Percentiles rank a stretch among this genome's conserved stretches.
Evolutionary conservation across 176 grass and related monocot genomes (phyloP).

Genomic region (Eragrostis curvula): DNA sequence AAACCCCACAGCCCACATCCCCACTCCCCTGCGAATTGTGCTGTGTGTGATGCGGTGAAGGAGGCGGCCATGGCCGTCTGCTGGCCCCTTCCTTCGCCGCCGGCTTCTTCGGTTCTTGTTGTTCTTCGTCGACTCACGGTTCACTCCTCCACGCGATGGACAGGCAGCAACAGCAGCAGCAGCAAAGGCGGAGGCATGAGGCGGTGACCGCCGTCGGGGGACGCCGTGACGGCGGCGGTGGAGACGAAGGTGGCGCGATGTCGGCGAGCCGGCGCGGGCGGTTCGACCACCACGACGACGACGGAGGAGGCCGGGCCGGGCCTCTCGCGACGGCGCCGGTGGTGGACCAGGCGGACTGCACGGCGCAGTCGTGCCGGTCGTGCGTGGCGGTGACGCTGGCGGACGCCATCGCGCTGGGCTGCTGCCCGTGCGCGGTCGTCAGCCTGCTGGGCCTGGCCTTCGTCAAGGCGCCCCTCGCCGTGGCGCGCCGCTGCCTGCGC

Average conservation of each 20-base stretch:
- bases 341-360: constrained; percentile 70
- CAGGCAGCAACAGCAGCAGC: constrained; percentile 15
- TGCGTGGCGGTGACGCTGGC: constrained; percentile 77
- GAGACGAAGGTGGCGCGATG: constrained; percentile 10
- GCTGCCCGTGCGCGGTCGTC: constrained; percentile 83
- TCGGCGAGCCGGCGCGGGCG: constrained; percentile 32
- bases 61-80: constrained; percentile 28
- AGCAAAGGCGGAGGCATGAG: constrained; percentile 6
- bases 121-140: background rate
- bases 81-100: background rate
- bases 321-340: constrained; percentile 10
- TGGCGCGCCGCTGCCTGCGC: constrained; percentile 56
- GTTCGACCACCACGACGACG: constrained; percentile 3
- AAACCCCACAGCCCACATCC: background rate
- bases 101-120: background rate
- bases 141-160: constrained; percentile 26
- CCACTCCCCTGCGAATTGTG: background rate
- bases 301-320: background rate
- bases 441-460: constrained; percentile 70
- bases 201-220: background rate
- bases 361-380: constrained; percentile 67
- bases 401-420: constrained; percentile 80
- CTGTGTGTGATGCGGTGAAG: constrained; percentile 21
- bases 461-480: constrained; percentile 63
- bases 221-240: background rate